A percentile compares a stretch with the other conserved stretches of the same genome.
These are phyloP conservation scores for Spizellomyces sp. DNA, from an alignment of 192 early-diverging fungal species.

Conservation along the genomic window DNA sequence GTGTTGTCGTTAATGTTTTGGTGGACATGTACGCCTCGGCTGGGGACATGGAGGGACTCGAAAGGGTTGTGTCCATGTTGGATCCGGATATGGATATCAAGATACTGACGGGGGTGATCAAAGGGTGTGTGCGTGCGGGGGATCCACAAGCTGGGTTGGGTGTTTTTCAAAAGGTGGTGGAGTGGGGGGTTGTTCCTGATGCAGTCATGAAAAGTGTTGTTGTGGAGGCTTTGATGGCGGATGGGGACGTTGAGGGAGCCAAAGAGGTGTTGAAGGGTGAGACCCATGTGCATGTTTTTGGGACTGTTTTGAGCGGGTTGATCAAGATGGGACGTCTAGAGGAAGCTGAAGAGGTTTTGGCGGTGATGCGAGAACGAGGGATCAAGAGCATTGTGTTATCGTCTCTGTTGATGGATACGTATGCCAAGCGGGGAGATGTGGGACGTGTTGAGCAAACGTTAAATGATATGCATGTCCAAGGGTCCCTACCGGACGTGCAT, in stretches of 20 bases:
- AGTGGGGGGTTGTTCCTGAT: constrained; percentile 4
- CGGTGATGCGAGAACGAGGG: neutral
- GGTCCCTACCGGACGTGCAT: constrained; percentile 1
- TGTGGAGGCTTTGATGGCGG: neutral
- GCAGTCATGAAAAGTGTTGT: neutral
- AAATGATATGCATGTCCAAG: neutral
- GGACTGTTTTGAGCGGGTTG: neutral
- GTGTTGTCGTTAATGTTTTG: neutral
- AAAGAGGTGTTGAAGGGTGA: neutral
- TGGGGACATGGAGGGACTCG: constrained; percentile 2
- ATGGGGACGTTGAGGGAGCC: too few relatives aligned
- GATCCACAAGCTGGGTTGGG: neutral
- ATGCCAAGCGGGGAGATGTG: constrained; percentile 10
- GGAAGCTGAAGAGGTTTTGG: neutral
- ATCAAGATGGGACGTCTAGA: neutral
- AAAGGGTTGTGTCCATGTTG: neutral
- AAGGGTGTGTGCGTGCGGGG: neutral
- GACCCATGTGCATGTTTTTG: neutral
- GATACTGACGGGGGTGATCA: neutral
- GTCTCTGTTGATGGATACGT: constrained; percentile 20
- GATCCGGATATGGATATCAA: neutral
- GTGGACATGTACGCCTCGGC: neutral
- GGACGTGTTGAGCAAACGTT: neutral
- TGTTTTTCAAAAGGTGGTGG: neutral
- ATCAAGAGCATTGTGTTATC: neutral